Percentiles rank a stretch among this genome's conserved stretches.
These are phyloP conservation scores for Arctium minus DNA, from an alignment of 129 eudicot genomes.

Conservation along the genomic window DNA sequence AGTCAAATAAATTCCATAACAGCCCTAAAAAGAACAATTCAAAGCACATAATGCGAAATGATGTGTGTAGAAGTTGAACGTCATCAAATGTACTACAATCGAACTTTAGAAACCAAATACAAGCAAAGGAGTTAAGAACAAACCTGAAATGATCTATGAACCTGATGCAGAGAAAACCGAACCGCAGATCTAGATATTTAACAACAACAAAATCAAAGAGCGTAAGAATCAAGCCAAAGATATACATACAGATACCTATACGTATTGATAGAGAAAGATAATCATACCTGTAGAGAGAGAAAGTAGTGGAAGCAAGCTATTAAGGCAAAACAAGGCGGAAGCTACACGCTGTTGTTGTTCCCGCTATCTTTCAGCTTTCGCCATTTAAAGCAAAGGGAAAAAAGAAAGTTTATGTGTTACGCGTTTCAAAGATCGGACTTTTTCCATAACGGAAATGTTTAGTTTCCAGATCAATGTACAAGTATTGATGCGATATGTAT, in stretches of 20 bases:
- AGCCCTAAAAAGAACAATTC: background rate
- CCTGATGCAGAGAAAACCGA: slow-evolving; percentile 13
- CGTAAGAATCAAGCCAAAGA: slow-evolving; percentile 29
- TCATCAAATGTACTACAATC: background rate
- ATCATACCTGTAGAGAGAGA: slow-evolving; percentile 35
- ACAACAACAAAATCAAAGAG: slow-evolving; percentile 13
- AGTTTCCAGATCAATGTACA: slow-evolving; percentile 12
- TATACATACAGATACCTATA: slow-evolving; percentile 10
- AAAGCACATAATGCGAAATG: background rate
- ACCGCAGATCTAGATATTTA: slow-evolving; percentile 34
- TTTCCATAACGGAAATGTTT: background rate
- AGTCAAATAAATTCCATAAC: background rate
- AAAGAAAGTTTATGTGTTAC: slow-evolving; percentile 16
- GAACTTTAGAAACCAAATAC: slow-evolving; percentile 5
- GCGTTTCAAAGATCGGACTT: slow-evolving; percentile 22
- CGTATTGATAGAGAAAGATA: slow-evolving; percentile 5
- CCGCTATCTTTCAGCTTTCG: slow-evolving; percentile 35
- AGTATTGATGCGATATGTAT: background rate
- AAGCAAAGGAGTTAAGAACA: background rate
- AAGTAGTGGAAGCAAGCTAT: slow-evolving; percentile 18
- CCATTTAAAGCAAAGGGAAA: slow-evolving; percentile 31
- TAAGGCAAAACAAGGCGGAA: slow-evolving; percentile 8
- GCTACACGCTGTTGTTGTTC: slow-evolving; percentile 28
- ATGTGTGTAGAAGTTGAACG: background rate
- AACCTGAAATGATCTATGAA: slow-evolving; percentile 24